Base-by-base conservation (phyloP, 108 stramenopile genomes). In the Skeletonema potamos region DNA sequence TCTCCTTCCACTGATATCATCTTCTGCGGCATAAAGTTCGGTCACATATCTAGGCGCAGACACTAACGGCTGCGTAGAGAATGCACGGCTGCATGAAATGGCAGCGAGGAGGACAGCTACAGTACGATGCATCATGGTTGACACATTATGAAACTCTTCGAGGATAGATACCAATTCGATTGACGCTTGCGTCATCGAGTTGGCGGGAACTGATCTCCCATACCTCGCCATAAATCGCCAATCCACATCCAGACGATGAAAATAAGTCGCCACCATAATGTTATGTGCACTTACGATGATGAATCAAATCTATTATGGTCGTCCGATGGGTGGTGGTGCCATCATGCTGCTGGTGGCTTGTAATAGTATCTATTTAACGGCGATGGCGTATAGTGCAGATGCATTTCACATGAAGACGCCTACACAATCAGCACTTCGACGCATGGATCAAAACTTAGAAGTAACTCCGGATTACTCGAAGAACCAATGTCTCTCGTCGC, bases 91-190 rank as follows among this genome's bases (percentile, higher is more conserved):
- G 55, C 30, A 24, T 1, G 66, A 29, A 15, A 68, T 27, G 36
- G 55, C 36, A 34, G 66, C 55, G 27, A 57, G 3, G 20, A 68
- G 55, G 12, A 68, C 56, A 29, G 66, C 29, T 37, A 68, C 24
- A 34, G 34, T 32, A 12, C 37, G 62, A 15, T 56, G 57, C 24
- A 54, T 43, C 66, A 54, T 68, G 65, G 44, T 54, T 15, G 17
- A 9, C 22, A 30, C n/a, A n/a, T n/a, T n/a, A n/a, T n/a, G n/a
- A n/a, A n/a, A n/a, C n/a, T n/a, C n/a, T n/a, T n/a, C n/a, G n/a
- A n/a, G n/a, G n/a, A n/a, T n/a, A n/a, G n/a, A n/a, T n/a, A n/a
- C n/a, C n/a, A n/a, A n/a, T n/a, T n/a, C n/a, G n/a, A n/a, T n/a
- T n/a, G n/a, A n/a, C 60, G 22, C 28, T 29, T 20, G 11, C 37